These are phyloP conservation scores for Clavispora santaluciae DNA, from an alignment of 805 yeast genomes.

Conservation along the genomic window DNA sequence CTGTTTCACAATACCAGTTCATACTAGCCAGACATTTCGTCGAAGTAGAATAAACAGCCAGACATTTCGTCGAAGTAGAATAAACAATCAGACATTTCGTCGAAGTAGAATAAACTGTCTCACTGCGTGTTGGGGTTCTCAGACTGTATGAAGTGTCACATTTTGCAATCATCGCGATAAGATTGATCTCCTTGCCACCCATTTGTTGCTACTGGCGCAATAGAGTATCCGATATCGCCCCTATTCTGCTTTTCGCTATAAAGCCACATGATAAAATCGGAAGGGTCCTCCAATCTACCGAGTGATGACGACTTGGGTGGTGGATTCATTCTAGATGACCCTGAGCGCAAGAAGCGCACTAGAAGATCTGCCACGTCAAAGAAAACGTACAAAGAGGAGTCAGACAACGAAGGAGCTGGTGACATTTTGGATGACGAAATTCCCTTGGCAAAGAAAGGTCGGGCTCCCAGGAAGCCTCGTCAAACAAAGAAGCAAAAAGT, in stretches of 20 bases:
- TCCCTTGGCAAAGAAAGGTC: slow-evolving; percentile 19
- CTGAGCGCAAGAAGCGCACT: slow-evolving; percentile 9
- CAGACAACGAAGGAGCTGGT: slow-evolving; percentile 17
- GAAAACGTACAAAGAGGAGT: slow-evolving; percentile 21
- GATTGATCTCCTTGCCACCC: background rate
- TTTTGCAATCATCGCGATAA: slow-evolving; percentile 2
- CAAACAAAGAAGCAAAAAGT: slow-evolving; percentile 17
- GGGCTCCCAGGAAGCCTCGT: slow-evolving; percentile 13
- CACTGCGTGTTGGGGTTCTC: no score
- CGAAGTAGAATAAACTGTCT: no score
- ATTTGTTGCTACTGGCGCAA: background rate
- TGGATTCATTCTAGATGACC: slow-evolving; percentile 16
- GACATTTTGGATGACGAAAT: slow-evolving; percentile 13
- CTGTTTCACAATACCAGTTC: no score
- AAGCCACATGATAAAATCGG: background rate
- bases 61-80: no score
- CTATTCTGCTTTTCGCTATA: background rate
- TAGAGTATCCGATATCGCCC: background rate
- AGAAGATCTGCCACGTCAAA: slow-evolving; percentile 3
- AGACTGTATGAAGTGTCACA: background rate
- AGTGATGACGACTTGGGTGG: slow-evolving; percentile 10
- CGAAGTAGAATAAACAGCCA: no score
- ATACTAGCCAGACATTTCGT: no score
- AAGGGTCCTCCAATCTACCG: background rate
- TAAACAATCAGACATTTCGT: no score